These are phyloP conservation scores for Pistacia atlantica DNA, from an alignment of 345 rosid genomes.

Conservation along the genomic window DNA sequence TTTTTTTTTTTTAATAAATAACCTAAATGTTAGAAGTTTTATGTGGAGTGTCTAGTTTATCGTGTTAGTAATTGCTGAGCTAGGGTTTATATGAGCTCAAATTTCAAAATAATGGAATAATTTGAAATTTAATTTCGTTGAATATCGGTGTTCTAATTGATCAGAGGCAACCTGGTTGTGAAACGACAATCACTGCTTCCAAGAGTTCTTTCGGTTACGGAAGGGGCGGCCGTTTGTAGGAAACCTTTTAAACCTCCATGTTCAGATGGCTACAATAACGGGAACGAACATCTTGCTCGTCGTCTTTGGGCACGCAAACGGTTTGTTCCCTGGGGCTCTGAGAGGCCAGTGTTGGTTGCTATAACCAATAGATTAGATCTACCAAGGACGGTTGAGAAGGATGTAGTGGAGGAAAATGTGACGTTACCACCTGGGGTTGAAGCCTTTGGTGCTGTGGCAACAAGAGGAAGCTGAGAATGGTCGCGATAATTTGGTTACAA, in stretches of 20 bases:
- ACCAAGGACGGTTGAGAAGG: conserved; percentile 30
- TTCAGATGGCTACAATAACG: conserved; percentile 53
- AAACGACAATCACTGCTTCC: conserved; percentile 84
- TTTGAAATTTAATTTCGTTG: neutral
- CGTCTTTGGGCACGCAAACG: conserved; percentile 89
- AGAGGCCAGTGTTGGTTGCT: conserved; percentile 57
- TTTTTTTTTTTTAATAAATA: neutral
- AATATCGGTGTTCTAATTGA: conserved; percentile 12
- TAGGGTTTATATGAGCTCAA: conserved; percentile 4
- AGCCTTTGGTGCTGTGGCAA: conserved; percentile 87
- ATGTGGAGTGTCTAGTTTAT: neutral
- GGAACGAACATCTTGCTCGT: conserved; percentile 64
- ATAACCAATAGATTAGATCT: conserved; percentile 37
- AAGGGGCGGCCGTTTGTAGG: conserved; percentile 90
- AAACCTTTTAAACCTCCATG: conserved; percentile 94
- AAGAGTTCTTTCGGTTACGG: conserved; percentile 77
- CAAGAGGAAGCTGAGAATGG: conserved; percentile 59
- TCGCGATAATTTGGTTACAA: conserved; percentile 34
- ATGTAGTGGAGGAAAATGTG: conserved; percentile 57
- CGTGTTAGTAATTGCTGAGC: neutral
- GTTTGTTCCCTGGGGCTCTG: conserved; percentile 95
- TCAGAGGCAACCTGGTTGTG: conserved; percentile 86
- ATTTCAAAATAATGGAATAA: neutral
- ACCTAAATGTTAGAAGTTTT: neutral
- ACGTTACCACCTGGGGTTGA: conserved; percentile 79